Percentiles rank a stretch among this genome's conserved stretches.
Evolutionary conservation across 352 stramenopile species (phyloP).

Genomic region (Blastocystis sp.): DNA sequence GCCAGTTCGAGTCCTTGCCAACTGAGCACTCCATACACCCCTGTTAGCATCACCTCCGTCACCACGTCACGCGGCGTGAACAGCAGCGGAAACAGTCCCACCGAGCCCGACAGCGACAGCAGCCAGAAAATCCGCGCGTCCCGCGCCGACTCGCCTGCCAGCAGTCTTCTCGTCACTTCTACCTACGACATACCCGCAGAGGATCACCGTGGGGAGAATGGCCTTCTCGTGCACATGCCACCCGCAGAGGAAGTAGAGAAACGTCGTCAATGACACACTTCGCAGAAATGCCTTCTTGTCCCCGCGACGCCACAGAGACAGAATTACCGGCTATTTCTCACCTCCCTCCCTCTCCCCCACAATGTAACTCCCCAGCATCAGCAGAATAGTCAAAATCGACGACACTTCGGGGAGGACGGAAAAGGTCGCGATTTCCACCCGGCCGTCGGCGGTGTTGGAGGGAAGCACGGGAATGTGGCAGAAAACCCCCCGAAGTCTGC

Average conservation of each 20-base stretch:
- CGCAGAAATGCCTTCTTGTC: background rate
- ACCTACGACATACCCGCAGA: background rate
- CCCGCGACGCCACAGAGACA: background rate
- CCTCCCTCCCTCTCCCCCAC: background rate
- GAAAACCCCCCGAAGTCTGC: background rate
- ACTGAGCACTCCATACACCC: constrained; percentile 65
- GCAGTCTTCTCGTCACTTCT: constrained; percentile 58
- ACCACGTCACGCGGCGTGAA: constrained; percentile 71
- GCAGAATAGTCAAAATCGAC: constrained; percentile 2
- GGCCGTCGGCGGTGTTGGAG: background rate
- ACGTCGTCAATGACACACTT: background rate
- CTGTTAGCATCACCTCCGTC: constrained; percentile 69
- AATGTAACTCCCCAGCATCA: background rate
- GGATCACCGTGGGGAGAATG: constrained; percentile 68
- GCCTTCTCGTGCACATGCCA: constrained; percentile 99
- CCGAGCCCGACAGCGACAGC: constrained; percentile 65
- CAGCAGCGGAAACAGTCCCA: constrained; percentile 73
- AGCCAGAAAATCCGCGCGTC: constrained; percentile 74
- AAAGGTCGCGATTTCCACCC: background rate
- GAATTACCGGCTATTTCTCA: background rate
- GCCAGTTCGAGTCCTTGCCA: constrained; percentile 65
- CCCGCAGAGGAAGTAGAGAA: constrained; percentile 77
- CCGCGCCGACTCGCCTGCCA: constrained; percentile 69
- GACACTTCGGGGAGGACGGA: constrained; percentile 19
- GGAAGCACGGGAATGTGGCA: background rate